These are phyloP conservation scores for Kluyveromyces aestuarii DNA, from an alignment of 805 yeast species.

Conservation along the genomic window DNA sequence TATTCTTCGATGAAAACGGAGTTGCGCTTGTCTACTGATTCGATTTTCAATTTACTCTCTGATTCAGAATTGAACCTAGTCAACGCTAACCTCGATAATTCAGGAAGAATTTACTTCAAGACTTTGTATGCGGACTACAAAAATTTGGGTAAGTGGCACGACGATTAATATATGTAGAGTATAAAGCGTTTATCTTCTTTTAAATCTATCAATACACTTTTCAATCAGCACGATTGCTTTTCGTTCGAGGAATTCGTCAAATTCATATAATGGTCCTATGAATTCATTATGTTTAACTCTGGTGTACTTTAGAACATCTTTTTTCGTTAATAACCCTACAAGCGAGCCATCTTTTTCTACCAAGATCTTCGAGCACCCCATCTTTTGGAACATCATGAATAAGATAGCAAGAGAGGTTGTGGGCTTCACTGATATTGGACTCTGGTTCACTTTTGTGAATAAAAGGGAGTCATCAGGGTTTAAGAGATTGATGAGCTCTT, in stretches of 20 bases:
- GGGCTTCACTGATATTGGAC: constrained; percentile 54
- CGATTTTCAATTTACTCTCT: constrained; percentile 62
- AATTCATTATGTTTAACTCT: constrained; percentile 22
- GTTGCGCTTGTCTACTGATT: constrained; percentile 47
- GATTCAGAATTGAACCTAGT: constrained; percentile 53
- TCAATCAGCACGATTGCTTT: constrained; percentile 2
- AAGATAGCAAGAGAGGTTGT: constrained; percentile 50
- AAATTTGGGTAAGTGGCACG: constrained; percentile 76
- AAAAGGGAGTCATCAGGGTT: background rate
- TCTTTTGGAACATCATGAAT: constrained; percentile 57
- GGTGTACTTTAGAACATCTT: constrained; percentile 68
- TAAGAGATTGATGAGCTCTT: background rate
- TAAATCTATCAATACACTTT: constrained; percentile 3
- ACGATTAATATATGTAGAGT: constrained; percentile 28
- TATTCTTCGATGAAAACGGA: constrained; percentile 37
- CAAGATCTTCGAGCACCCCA: constrained; percentile 72
- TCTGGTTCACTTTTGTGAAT: constrained; percentile 33
- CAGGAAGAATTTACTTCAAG: constrained; percentile 61
- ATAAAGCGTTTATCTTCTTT: background rate
- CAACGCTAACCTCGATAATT: constrained; percentile 55
- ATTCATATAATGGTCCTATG: constrained; percentile 20
- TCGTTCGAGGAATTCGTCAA: constrained; percentile 17
- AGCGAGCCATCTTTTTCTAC: constrained; percentile 54
- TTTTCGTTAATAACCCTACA: constrained; percentile 74
- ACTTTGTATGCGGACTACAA: constrained; percentile 64